Conservation (phyloP, 2,329 filamentous ascomycete species). For the Apiospora aurea region DNA sequence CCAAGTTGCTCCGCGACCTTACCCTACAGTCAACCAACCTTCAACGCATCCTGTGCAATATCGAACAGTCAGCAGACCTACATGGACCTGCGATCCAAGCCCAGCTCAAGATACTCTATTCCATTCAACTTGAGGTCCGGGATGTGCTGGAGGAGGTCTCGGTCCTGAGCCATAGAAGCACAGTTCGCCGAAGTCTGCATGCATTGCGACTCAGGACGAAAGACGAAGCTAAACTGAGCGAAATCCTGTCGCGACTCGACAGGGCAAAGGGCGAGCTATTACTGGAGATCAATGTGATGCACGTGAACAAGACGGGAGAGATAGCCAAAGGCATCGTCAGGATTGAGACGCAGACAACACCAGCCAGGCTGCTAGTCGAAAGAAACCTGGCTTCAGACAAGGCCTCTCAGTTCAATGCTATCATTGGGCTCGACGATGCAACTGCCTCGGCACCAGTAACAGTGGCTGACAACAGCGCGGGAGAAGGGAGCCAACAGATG, state of each 20-base stretch:
- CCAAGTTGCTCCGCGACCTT: slow-evolving; percentile 6
- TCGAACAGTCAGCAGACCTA: slow-evolving; percentile 8
- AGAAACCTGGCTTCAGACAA: not conserved
- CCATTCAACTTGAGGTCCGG: not conserved
- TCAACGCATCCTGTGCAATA: slow-evolving; percentile 7
- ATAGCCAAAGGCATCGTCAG: not conserved
- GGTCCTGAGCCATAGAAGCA: not conserved
- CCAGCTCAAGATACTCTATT: slow-evolving; percentile 6
- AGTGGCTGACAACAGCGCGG: not conserved
- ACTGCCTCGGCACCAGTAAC: not conserved
- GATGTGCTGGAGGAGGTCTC: not conserved
- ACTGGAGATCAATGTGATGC: slow-evolving; percentile 6
- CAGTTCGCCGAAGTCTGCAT: not conserved
- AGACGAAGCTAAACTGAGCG: slow-evolving; percentile 7
- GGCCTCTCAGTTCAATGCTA: not conserved
- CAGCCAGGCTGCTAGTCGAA: not conserved
- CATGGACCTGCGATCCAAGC: slow-evolving; percentile 15
- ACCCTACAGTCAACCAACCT: slow-evolving; percentile 18
- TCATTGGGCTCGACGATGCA: not conserved
- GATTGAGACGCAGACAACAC: not conserved
- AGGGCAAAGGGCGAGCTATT: slow-evolving; percentile 1
- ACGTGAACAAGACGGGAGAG: not conserved
- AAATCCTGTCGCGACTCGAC: slow-evolving; percentile 4
- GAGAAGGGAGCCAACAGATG: not conserved
- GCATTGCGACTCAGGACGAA: not conserved